These are phyloP conservation scores for Fraxinus albicans DNA, from an alignment of 305 asterid genomes.

Conservation along the genomic window DNA sequence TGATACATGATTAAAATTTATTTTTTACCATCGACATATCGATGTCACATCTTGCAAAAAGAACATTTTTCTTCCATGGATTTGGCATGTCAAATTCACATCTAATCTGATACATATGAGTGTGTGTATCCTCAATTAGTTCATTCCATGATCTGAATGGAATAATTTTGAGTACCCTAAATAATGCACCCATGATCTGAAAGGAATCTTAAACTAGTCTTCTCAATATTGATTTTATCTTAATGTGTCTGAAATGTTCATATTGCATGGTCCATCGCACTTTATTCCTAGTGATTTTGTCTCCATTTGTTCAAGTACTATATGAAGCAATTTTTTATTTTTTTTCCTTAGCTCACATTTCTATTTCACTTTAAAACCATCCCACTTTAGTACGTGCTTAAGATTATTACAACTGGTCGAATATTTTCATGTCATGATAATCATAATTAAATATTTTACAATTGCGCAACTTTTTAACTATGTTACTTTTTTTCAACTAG, in stretches of 20 bases:
- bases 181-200: conserved; percentile 27
- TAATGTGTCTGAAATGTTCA: neutral
- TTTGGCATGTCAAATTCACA: conserved; percentile 19
- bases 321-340: neutral
- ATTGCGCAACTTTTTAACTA: neutral
- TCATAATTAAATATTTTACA: neutral
- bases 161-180: conserved; percentile 21
- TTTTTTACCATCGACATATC: neutral
- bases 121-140: neutral
- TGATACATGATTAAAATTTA: neutral
- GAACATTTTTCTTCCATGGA: conserved; percentile 3
- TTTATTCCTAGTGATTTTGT: conserved; percentile 11
- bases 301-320: neutral
- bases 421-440: neutral
- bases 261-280: conserved; percentile 11
- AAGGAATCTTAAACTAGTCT: conserved; percentile 26
- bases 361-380: neutral
- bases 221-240: conserved; percentile 26
- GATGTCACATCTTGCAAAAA: neutral
- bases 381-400: neutral
- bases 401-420: neutral
- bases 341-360: neutral
- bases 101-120: neutral
- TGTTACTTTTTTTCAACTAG: neutral
- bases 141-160: conserved; percentile 32